Evolutionary conservation across 495 filamentous ascomycete species (phyloP), one percentile per base, ranked within the genome.

Genomic region (Amniculicola lignicola): DNA sequence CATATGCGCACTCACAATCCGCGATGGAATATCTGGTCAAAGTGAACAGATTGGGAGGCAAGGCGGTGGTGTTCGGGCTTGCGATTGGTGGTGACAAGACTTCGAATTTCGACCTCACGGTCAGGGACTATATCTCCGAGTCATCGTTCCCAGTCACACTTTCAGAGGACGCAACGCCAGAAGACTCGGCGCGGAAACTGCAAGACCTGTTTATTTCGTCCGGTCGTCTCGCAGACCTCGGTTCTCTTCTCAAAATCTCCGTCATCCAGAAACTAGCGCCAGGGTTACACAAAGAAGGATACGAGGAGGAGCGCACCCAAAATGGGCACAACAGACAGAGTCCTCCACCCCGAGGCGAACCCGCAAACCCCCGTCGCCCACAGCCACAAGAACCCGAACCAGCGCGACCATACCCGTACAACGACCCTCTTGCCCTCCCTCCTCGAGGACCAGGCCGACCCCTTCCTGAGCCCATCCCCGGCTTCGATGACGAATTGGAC

Each of bases 401-500:
- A 46, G 84, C 79, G 24, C 81, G 75, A 23, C 86, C 81, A 23
- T 79, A 79, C 57, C 88, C 82, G 10, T 85, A 86, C 67, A 74
- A 81, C 62, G 82, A 87, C 61, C 86, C 87, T 10, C 74, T 90
- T 5, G 80, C 82, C 3, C 74, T 73, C 2, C 75, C 69, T 3
- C 85, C 85, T 0, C 77, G 78, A n/a, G 16, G 16, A 9, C 78
- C 74, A 7, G 87, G 86, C 1, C 69, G 83, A 22, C 91, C 90
- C 16, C 79, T 84, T 0, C 89, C 90, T 7, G 61, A 64, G 22
- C 61, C 61, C 29, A 64, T 64, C 0, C 93, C 93, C 2, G 90
- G 81, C 16, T 97, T 97, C 63, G 93, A 96, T 54, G 90, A 97
- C 72, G 91, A 96, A 61, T 89, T 87, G 64, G 89, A 97, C 47